Base-by-base conservation (phyloP, 495 filamentous ascomycete genomes). In the Annulohypoxylon stygium region DNA sequence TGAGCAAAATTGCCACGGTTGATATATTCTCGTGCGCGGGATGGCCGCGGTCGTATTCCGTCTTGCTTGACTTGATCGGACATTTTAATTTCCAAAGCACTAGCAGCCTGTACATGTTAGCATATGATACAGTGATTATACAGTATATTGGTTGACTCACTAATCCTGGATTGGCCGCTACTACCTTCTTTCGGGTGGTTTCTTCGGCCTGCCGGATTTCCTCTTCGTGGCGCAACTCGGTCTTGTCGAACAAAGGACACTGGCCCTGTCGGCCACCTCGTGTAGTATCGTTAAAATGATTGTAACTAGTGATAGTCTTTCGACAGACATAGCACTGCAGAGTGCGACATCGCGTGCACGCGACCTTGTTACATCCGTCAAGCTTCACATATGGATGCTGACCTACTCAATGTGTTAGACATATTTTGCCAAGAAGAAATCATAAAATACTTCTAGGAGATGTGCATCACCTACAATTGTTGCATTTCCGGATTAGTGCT, bases 281-380 rank as follows among this genome's bases (percentile, higher is more conserved):
- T 0, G 30, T 51, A 2, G 66, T 2, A 53, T 90, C 84, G 54
- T 88, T 78, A 65, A 89, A 88, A 72, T 90, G 86, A 20, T 71
- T 61, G 61, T 89, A 87, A 61, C 85, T 79, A 1, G 6, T 62
- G 62, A 82, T 85, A 16, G 84, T 86, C 72, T 90, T 83, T n/a
- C 85, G 86, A 81, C 93, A 96, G 43, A 93, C 83, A 71, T 95
- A 94, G 76, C 91, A 93, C 78, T 93, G 91, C 1, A 86, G 50
- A 37, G 89, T 89, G 3, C 62, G 18, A 70, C 93, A 95, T 14
- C 83, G 83, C 1, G 83, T 81, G 73, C 93, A 97, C 0, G 75
- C 84, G 83, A 97, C 91, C 81, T 94, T 97, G 79, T 97, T 97
- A 82, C 94, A 97, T 9, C 94, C 94, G 36, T 83, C 78, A 63